Percentiles rank a stretch among this genome's conserved stretches.
Evolutionary conservation across 352 stramenopile species (phyloP).

Genomic region (Globisporangium takayamanum): DNA sequence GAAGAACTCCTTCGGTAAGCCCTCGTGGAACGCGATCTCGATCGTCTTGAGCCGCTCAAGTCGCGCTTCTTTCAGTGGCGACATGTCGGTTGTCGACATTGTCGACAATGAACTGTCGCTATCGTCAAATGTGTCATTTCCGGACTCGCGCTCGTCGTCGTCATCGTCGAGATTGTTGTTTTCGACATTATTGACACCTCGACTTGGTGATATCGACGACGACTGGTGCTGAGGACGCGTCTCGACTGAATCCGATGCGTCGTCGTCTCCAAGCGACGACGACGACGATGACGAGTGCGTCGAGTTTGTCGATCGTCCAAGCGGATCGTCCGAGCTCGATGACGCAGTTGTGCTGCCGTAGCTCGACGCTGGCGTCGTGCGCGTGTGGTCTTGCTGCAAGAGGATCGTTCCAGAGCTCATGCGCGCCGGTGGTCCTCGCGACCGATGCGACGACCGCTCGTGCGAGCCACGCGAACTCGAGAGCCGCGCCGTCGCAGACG

Average conservation of each 20-base stretch:
- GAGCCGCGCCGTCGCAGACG: conserved; percentile 14
- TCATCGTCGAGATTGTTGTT: conserved; percentile 22
- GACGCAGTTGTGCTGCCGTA: conserved; percentile 52
- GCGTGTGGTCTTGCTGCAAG: conserved; percentile 12
- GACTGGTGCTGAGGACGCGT: conserved; percentile 6
- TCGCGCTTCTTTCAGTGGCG: conserved; percentile 61
- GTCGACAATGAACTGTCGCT: conserved; percentile 23
- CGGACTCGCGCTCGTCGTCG: conserved; percentile 23
- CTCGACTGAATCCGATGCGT: conserved; percentile 24
- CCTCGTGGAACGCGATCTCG: conserved; percentile 73
- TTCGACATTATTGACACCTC: conserved; percentile 21
- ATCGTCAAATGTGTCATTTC: conserved; percentile 22
- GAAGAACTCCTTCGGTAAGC: conserved; percentile 75
- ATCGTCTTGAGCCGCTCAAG: conserved; percentile 72
- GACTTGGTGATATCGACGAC: background rate
- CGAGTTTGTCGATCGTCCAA: conserved; percentile 36
- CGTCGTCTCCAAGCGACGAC: conserved; percentile 29
- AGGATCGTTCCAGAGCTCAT: conserved; percentile 11
- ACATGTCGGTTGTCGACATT: conserved; percentile 34
- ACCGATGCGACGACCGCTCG: background rate
- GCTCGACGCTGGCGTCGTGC: conserved; percentile 31
- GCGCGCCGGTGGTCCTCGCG: background rate
- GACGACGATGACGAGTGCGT: conserved; percentile 32
- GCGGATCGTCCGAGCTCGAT: conserved; percentile 31
- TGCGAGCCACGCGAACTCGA: background rate